These are phyloP conservation scores for Paecilomyces niveus DNA, from an alignment of 2,329 filamentous ascomycete genomes.

Conservation along the genomic window DNA sequence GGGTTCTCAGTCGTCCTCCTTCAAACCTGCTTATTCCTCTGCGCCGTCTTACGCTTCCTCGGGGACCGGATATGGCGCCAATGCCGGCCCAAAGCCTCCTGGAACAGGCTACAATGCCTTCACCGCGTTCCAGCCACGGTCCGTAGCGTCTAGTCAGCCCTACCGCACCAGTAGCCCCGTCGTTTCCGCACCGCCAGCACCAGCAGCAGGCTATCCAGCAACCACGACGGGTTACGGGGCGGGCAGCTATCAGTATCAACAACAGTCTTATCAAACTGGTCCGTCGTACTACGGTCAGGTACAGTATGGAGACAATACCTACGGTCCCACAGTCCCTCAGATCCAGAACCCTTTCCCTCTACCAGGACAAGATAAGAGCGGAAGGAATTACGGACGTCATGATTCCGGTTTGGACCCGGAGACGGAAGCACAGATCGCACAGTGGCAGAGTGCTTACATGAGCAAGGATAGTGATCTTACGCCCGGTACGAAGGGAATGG, in stretches of 20 bases:
- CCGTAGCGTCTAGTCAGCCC: conserved; percentile 43
- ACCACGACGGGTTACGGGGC: conserved; percentile 36
- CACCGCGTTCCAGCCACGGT: conserved; percentile 53
- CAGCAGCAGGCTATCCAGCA: conserved; percentile 26
- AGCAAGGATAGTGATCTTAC: conserved; percentile 48
- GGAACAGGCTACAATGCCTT: conserved; percentile 37
- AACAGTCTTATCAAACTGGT: conserved; percentile 23
- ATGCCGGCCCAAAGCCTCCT: conserved; percentile 9
- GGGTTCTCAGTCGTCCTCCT: conserved; percentile 30
- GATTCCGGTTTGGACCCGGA: conserved; percentile 59
- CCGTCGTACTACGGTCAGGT: conserved; percentile 42
- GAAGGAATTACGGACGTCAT: conserved; percentile 24
- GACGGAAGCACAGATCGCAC: conserved; percentile 82
- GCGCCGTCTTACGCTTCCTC: conserved; percentile 26
- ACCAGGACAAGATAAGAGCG: conserved; percentile 44
- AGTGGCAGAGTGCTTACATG: conserved; percentile 89
- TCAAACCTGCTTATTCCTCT: conserved; percentile 49
- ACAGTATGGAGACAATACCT: conserved; percentile 40
- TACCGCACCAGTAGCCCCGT: conserved; percentile 31
- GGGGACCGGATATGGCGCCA: conserved; percentile 25
- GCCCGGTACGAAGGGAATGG: conserved; percentile 27
- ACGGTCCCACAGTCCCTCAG: conserved; percentile 53
- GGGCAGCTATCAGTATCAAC: conserved; percentile 33
- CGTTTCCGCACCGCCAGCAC: conserved; percentile 29
- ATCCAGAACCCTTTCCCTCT: conserved; percentile 76